A percentile compares a stretch with the other conserved stretches of the same genome.
Evolutionary conservation across 2,329 filamentous ascomycete genomes (phyloP).

Genomic region (Drechslerella dactyloides): DNA sequence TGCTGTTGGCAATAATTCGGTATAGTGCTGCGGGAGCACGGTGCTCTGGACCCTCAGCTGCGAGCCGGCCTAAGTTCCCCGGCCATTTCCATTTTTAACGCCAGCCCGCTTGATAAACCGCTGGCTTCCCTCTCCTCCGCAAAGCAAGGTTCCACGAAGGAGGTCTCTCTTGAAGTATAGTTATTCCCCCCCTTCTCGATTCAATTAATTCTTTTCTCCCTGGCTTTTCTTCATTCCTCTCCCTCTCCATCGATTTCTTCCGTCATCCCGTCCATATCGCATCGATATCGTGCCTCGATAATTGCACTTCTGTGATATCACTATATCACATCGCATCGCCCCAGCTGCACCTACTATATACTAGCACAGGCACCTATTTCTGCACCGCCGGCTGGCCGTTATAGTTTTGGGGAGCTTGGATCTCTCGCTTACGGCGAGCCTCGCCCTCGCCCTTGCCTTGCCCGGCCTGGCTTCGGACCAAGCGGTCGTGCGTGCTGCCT

Average conservation of each 20-base stretch:
- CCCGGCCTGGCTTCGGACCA: no score
- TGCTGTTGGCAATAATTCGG: no score
- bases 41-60: conserved; percentile 25
- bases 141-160: background rate
- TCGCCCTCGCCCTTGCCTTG: conserved; percentile 12
- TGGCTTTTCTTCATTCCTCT: no score
- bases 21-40: conserved; percentile 11
- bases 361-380: no score
- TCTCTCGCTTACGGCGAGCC: conserved; percentile 44
- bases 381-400: conserved; percentile 26
- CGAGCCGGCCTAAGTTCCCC: conserved; percentile 45
- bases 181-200: conserved; percentile 13
- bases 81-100: conserved; percentile 51
- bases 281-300: background rate
- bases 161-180: conserved; percentile 7
- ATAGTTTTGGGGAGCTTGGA: conserved; percentile 21
- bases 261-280: background rate
- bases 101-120: conserved; percentile 39
- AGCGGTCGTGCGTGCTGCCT: background rate
- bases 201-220: background rate
- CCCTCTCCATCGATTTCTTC: background rate
- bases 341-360: no score
- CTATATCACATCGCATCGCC: background rate
- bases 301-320: background rate
- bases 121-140: conserved; percentile 19